Evolutionary conservation across 108 stramenopile genomes (phyloP), one percentile per base, ranked within the genome.

Genomic region (Cyclotella sp.): DNA sequence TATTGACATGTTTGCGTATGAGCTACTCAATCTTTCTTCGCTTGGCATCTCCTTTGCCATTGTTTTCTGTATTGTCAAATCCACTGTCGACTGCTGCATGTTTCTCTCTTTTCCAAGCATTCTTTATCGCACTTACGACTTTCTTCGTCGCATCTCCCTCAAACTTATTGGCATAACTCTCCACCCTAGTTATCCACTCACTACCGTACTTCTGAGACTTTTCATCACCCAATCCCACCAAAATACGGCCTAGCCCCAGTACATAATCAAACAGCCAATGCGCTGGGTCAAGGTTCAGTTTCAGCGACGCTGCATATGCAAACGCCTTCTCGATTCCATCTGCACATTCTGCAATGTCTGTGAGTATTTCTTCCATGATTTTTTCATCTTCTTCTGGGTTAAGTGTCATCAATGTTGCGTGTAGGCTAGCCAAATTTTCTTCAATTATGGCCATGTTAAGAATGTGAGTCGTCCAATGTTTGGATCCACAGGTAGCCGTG

Each of bases 151-250:
- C 91, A 22, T 90, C 86, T 41, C 68, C 58, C 66, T 88, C 86
- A 81, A 92, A 92, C 43, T 76, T 62, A 34, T 82, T 64, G 5
- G 86, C 84, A 62, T 93, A 89, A 53, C 81, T 86, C 14, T 86
- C 71, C 26, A 95, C 82, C 61, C 78, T 84, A 10, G 60, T 52
- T 54, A 91, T 47, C 90, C 91, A 95, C 51, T 87, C 81, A 8
- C 85, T 82, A 1, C 83, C 94, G 72, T 93, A 95, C 63, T 89
- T 86, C 60, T 88, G 85, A 47, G 81, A 83, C 65, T 93, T 93
- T 60, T 74, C 79, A 76, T 95, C 94, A 10, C 91, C 90, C 69
- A 95, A 65, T 51, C 86, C 80, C 18, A 95, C 90, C 61, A 95
- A 83, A 21, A 85, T 83, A 22, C 91, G 79, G 5, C 91, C 90